Evolutionary conservation across 2,329 filamentous ascomycete genomes (phyloP).

Genomic region (Hymenoscyphus repandus): DNA sequence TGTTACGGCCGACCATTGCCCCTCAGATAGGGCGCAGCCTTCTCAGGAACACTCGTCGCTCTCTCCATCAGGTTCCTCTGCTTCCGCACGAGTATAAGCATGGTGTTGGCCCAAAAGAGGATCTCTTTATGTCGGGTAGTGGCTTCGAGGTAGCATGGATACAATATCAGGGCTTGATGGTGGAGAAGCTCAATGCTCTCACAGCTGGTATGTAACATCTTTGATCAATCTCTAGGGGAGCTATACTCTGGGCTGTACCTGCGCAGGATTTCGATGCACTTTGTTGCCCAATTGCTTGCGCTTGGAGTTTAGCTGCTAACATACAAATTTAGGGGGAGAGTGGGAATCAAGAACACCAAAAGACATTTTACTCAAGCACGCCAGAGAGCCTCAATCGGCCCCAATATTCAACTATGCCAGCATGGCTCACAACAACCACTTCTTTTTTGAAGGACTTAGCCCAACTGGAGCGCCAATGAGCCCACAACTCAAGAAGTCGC

Average conservation of each 20-base stretch:
- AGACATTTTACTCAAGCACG: conserved; percentile 66
- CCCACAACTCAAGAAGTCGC: conserved; percentile 47
- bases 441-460: conserved; percentile 65
- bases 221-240: neutral
- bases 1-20: conserved; percentile 29
- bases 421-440: conserved; percentile 87
- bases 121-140: conserved; percentile 55
- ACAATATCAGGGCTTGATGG: conserved; percentile 70
- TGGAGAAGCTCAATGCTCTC: conserved; percentile 70
- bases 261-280: too few relatives aligned
- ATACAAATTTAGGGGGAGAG: conserved; percentile 16
- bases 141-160: conserved; percentile 76
- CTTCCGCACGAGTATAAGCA: conserved; percentile 42
- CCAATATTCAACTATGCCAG: conserved; percentile 92
- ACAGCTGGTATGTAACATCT: conserved; percentile 56
- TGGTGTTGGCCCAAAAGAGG: conserved; percentile 39
- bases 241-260: neutral
- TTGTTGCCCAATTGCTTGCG: too few relatives aligned
- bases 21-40: conserved; percentile 22
- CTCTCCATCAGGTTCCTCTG: conserved; percentile 43
- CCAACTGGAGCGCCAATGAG: conserved; percentile 48
- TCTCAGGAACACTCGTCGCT: conserved; percentile 30
- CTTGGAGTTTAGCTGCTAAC: neutral
- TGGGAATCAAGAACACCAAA: conserved; percentile 38
- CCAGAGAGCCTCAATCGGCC: conserved; percentile 73